Evolutionary conservation across 495 filamentous ascomycete species (phyloP), one percentile per base, ranked within the genome.

Genomic region (Amniculicola lignicola): DNA sequence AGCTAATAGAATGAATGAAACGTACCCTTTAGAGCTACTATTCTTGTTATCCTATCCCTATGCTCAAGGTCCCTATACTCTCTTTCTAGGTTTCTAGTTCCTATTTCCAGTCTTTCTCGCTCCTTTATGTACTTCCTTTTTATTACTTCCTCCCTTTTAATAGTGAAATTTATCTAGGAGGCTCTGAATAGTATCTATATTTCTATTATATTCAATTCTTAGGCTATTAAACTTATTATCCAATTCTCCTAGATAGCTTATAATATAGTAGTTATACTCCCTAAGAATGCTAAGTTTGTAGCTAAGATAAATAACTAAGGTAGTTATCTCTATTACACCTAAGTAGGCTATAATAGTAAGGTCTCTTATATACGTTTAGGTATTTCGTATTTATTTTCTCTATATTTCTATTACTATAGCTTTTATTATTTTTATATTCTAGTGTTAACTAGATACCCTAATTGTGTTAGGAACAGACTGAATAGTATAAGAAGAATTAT

Each of bases 401-500:
- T 45, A 45, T 24, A 45, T 45, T 45, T 45, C 12, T 45, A 12
- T 45, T 45, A 24, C 41, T 24, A 15, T 22, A 15, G 25, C 41
- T 45, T 45, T 45, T 24, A 45, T 24, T 45, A 45, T 45, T 15
- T 45, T 45, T 45, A 24, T 23, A 23, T 45, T 45, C 21, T 45
- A 24, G 41, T 45, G 15, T 45, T 45, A 23, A 22, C 41, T 45
- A 45, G 41, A 45, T 45, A 45, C 25, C 15, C 15, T 45, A 45
- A 45, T 45, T 45, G 25, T 45, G 15, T 45, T 45, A 45, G 41
- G 22, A 45, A 45, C 22, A 45, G 41, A 45, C 9, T 45, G 25
- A 24, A 45, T 45, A 45, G 41, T 24, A 45, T 45, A 45, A 45
- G 21, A 45, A 45, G 41, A 45, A 45, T 45, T 19, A 45, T 24